Evolutionary conservation across 2,329 filamentous ascomycete genomes (phyloP), one percentile per base, ranked within the genome.

Genomic region (Diplocarpon rosae): DNA sequence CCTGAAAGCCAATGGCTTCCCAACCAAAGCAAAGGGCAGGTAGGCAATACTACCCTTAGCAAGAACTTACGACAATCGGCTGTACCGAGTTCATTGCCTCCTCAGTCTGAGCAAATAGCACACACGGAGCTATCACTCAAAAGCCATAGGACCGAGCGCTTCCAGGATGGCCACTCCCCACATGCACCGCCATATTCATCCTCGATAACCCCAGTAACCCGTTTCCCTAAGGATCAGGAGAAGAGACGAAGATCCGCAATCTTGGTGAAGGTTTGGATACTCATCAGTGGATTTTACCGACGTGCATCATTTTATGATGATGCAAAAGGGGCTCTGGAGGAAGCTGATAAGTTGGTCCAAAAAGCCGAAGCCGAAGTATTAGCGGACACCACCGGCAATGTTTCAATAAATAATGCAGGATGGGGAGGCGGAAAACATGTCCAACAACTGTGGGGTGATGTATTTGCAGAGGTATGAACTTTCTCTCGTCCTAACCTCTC

Each of bases 211-310:
- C 59, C 60, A 17, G 52, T 49, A 7, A 60, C 53, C 28, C 52
- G 74, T 30, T 76, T 79, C 44, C 63, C 75, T 7, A 72, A 71
- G 52, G 71, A 72, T 9, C 71, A 73, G 52, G 66, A 71, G 50
- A 68, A 65, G 52, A 65, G 67, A 27, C 70, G 71, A 42, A 69
- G 73, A 36, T 67, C 64, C 28, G 66, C 66, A 6, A 67, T 78
- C 10, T 62, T 98, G 13, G 69, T 88, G 15, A 83, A 82, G 52
- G 80, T 95, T 28, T 98, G 92, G 92, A 70, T 95, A 8, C 83
- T 92, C 60, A 87, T 95, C 49, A 83, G 87, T 2, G 83, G 83
- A 0, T 80, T 96, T 52, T 98, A 96, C 60, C 78, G 87, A 24
- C 77, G 87, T 42, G 86, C 90, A 7, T 76, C 75, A 8, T 78